Percentiles rank a stretch among this genome's conserved stretches.
Evolutionary conservation across 768 basidiomycete genomes (phyloP).

Genomic region (Russula earlei): DNA sequence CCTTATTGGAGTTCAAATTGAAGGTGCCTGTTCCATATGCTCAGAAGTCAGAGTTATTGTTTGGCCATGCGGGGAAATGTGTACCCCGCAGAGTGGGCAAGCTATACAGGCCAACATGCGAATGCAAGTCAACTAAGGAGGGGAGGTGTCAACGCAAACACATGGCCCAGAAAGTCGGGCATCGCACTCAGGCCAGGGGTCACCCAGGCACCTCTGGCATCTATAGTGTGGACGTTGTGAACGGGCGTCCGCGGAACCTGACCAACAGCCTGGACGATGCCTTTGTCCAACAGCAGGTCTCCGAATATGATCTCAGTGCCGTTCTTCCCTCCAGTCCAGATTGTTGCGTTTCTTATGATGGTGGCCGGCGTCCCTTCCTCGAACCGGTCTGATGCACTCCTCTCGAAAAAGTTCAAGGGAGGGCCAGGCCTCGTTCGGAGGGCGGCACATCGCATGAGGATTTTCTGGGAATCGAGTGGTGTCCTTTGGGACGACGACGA

Average conservation of each 20-base stretch:
- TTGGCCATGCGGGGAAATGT: constrained; percentile 19
- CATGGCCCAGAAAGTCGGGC: constrained; percentile 1
- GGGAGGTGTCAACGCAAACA: not conserved
- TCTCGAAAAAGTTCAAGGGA: constrained; percentile 24
- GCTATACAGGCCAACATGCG: constrained; percentile 68
- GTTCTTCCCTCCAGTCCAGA: constrained; percentile 53
- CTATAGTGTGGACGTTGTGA: constrained; percentile 40
- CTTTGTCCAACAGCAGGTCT: constrained; percentile 60
- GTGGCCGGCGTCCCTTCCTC: constrained; percentile 57
- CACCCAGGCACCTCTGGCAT: constrained; percentile 55
- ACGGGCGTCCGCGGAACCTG: constrained; percentile 29
- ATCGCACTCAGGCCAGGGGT: constrained; percentile 51
- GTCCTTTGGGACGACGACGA: constrained; percentile 8
- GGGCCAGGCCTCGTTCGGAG: constrained; percentile 26
- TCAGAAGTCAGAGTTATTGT: not conserved
- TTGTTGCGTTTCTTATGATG: constrained; percentile 61
- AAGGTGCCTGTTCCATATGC: constrained; percentile 31
- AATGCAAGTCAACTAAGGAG: constrained; percentile 34
- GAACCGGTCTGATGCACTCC: constrained; percentile 48
- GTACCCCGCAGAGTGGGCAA: constrained; percentile 42
- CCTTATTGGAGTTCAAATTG: constrained; percentile 58
- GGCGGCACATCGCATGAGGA: constrained; percentile 27
- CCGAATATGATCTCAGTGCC: constrained; percentile 46
- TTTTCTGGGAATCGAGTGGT: constrained; percentile 22
- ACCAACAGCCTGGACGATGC: constrained; percentile 51